Conservation (phyloP, 2,329 filamentous ascomycete genomes). For the Penicillium corylophilum region DNA sequence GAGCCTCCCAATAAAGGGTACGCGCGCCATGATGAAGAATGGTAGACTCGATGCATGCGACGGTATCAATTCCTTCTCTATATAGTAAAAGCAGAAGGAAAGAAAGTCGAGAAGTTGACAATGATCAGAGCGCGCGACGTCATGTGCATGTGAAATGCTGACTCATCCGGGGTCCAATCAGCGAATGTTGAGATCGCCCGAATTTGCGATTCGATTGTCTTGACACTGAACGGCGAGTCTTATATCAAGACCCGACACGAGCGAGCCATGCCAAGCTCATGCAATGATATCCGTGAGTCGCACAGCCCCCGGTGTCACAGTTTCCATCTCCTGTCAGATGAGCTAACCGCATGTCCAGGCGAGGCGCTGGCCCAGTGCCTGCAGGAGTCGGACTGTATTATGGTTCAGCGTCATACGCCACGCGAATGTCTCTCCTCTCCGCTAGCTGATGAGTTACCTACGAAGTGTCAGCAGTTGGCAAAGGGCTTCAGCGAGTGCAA, state of each 20-base stretch:
- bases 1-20: constrained; percentile 64
- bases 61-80: background rate
- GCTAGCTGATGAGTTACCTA: constrained; percentile 76
- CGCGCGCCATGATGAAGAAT: constrained; percentile 50
- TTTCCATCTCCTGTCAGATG: background rate
- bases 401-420: constrained; percentile 83
- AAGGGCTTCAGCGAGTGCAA: constrained; percentile 94
- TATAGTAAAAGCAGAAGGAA: background rate
- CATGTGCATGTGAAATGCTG: constrained; percentile 32
- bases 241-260: background rate
- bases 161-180: constrained; percentile 35
- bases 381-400: constrained; percentile 93
- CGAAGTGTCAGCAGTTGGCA: constrained; percentile 86
- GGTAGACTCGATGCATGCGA: background rate
- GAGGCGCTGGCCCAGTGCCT: constrained; percentile 91
- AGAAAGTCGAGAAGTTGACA: background rate
- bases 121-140: constrained; percentile 17
- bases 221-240: background rate
- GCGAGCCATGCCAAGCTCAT: constrained; percentile 82
- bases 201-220: constrained; percentile 16
- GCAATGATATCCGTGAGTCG: constrained; percentile 87
- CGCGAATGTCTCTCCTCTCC: constrained; percentile 85
- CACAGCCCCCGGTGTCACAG: constrained; percentile 3
- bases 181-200: constrained; percentile 12
- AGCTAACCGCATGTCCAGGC: constrained; percentile 54